Evolutionary conservation across 495 filamentous ascomycete species (phyloP).

Genomic region (Aspergillus homomorphus): DNA sequence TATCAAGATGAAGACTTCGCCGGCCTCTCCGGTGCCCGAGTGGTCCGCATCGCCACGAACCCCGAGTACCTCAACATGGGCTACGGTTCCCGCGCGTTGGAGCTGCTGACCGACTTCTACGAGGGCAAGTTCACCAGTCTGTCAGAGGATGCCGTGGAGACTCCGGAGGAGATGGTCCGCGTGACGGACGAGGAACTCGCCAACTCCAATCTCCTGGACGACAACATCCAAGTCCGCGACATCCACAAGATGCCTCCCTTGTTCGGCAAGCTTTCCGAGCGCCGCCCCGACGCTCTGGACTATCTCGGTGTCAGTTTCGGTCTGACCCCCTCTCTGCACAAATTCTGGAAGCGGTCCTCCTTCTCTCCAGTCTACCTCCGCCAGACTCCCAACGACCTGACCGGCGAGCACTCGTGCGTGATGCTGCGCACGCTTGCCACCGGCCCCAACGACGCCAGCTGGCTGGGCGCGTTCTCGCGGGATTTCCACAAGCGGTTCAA

Average conservation of each 20-base stretch:
- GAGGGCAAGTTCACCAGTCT: conserved; percentile 89
- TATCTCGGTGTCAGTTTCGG: conserved; percentile 96
- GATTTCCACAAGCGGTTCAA: conserved; percentile 95
- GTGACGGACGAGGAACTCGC: conserved; percentile 84
- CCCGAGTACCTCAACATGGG: conserved; percentile 94
- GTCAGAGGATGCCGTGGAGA: conserved; percentile 54
- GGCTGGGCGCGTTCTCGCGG: conserved; percentile 84
- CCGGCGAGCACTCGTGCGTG: conserved; percentile 95
- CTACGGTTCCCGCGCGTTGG: conserved; percentile 83
- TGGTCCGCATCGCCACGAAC: conserved; percentile 95
- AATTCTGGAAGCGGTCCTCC: conserved; percentile 89
- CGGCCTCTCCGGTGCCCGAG: conserved; percentile 81
- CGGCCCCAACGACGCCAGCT: conserved; percentile 63
- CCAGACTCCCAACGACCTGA: conserved; percentile 94
- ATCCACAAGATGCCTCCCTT: conserved; percentile 89
- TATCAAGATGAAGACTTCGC: conserved; percentile 98
- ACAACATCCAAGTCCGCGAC: conserved; percentile 86
- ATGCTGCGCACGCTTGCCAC: conserved; percentile 77
- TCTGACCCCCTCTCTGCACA: conserved; percentile 82
- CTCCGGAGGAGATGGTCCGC: conserved; percentile 61
- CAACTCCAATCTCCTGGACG: conserved; percentile 72
- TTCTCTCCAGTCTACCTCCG: conserved; percentile 92
- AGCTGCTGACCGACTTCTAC: conserved; percentile 87
- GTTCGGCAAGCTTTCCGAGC: conserved; percentile 84
- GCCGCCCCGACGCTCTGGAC: conserved; percentile 75